Evolutionary conservation across 139 green algal genomes (phyloP).

Genomic region (Zygnema cylindricum): DNA sequence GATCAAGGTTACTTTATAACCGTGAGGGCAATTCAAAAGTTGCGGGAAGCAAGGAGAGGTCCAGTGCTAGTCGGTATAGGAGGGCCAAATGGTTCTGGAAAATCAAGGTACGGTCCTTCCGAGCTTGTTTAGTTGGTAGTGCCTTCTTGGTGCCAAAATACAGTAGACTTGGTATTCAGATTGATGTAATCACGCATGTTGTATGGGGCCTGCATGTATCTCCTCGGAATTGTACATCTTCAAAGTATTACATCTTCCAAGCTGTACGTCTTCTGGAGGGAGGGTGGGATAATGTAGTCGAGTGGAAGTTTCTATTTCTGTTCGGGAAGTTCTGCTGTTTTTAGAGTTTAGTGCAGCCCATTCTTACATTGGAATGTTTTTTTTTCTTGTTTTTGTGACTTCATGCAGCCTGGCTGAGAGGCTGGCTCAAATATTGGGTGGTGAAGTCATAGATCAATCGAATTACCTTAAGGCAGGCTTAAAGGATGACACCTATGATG

Average conservation of each 20-base stretch:
- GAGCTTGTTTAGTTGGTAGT: too few species aligned
- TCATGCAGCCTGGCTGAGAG: conserved; percentile 2
- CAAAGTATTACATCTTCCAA: too few species aligned
- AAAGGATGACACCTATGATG: conserved; percentile 22
- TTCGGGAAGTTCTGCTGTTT: too few species aligned
- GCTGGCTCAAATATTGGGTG: conserved; percentile 7
- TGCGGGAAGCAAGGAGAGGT: conserved; percentile 1
- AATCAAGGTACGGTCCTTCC: conserved; percentile 22
- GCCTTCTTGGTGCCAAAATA: too few species aligned
- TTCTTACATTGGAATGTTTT: not conserved
- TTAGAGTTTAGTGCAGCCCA: too few species aligned
- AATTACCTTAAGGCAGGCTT: conserved; percentile 21
- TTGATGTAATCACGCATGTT: too few species aligned
- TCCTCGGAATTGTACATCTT: too few species aligned
- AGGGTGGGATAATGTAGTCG: too few species aligned
- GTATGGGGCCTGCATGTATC: too few species aligned
- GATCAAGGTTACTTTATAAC: conserved; percentile 23
- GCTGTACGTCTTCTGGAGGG: too few species aligned
- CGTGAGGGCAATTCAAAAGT: conserved; percentile 23
- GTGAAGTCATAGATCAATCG: conserved; percentile 16
- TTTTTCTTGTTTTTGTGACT: not conserved
- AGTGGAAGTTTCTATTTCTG: too few species aligned
- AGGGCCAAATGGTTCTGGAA: conserved; percentile 27
- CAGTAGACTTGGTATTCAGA: too few species aligned
- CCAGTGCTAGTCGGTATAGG: conserved; percentile 34